Evolutionary conservation across 306 rosid species (phyloP), one percentile per base, ranked within the genome.

Genomic region (Rosa lucieae): DNA sequence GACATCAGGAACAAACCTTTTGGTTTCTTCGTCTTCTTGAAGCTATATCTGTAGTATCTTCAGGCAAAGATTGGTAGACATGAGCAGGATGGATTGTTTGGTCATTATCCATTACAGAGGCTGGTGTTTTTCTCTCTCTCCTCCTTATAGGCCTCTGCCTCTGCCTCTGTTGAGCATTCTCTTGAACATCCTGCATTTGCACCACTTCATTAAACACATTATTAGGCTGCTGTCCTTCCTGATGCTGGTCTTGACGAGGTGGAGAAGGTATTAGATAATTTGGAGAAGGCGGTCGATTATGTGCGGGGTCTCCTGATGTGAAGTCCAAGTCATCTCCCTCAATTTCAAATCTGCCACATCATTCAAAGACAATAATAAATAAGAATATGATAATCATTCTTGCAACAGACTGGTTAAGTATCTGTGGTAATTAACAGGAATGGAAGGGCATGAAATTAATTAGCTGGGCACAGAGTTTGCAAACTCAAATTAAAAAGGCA

Each of bases 51-150:
- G 94, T 86, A 67, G 89, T 32, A 81, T 90, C 72, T 74, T 81
- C 88, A 81, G 91, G 93, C 99, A 98, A 95, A 32, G 88, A 86
- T 81, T 93, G 97, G 81, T 89, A 93, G 67, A 75, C 75, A 71
- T 81, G 91, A 81, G 84, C 93, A 76, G 94, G 96, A 80, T 92
- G 84, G 42, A 89, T 85, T 77, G 94, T 92, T 58, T 95, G 96
- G 72, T 95, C 92, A 75, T 51, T 78, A 87, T 91, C 96, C 93
- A 91, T 88, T 77, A 69, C 15, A 62, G 42, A 69, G 62, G 79
- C 81, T 56, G 14, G 53, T 72, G 65, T 71, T 77, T 75, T 85
- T 84, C 83, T 80, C 72, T 88, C 79, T 85, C 80, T 95, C 87
- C 89, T 86, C 85, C 80, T 90, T 59, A 21, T 56, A 46, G 79